Base-by-base conservation (phyloP, 2,329 filamentous ascomycete species). In the Alternaria infectoria region DNA sequence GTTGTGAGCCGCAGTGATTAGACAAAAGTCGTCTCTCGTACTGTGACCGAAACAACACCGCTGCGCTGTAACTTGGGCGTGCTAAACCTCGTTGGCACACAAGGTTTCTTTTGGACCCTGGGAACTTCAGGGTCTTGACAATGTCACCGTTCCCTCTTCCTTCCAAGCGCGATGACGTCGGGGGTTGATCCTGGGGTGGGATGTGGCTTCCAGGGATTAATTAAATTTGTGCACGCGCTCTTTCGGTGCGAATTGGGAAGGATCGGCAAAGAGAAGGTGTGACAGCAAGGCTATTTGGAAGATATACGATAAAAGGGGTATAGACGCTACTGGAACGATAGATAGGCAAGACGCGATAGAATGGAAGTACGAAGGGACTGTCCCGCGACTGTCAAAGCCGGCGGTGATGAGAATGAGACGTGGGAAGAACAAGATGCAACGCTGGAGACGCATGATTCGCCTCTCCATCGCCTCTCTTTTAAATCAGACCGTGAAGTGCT, bases 351-450 rank as follows among this genome's bases (percentile, higher is more conserved):
- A 11, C 30, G 19, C 30, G 28, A 21, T 40, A 21, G 8, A 40
- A 23, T 40, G 43, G 50, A 59, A 12, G 32, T 28, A 40, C 32
- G 10, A 52, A 52, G 49, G 19, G 49, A 52, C n/a, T 40, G 59
- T 59, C 9, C 36, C 44, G 51, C 19, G 56, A 68, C 66, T 71
- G 47, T 68, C 65, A 67, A 64, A 69, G 64, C 49, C 64, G 54
- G 19, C 26, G 46, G 55, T 57, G 57, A 63, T 57, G 57, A 54
- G 21, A 56, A 55, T 36, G 32, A 45, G 17, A 57, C 26, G 47
- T 50, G 40, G 13, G 9, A 17, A 36, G 52, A 32, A 54, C 28
- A n/a, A 21, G 40, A 47, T 11, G 44, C 36, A 17, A 40, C 46
- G 55, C 23, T 21, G 51, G 8, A 15, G 13, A 36, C 28, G 12